Conservation (phyloP, 1,284 basidiomycete species). For the Cutaneotrichosporon cavernicola region DNA sequence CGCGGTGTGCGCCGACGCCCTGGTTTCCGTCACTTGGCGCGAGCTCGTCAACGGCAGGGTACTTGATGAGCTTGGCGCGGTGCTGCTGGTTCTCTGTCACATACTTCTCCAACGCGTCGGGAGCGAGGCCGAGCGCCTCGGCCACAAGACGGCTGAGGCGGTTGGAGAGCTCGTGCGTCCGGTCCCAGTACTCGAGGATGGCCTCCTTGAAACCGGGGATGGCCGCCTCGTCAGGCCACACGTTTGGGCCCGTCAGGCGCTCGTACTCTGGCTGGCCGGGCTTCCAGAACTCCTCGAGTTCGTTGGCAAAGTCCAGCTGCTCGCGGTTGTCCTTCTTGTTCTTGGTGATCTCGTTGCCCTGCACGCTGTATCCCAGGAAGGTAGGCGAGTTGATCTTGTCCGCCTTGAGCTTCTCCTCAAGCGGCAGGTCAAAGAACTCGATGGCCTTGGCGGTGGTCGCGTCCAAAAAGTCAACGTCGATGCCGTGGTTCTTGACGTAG, state of each 20-base stretch:
- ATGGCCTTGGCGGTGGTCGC: conserved; percentile 15
- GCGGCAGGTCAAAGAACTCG: conserved; percentile 36
- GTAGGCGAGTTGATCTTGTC: conserved; percentile 29
- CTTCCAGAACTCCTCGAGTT: conserved; percentile 19
- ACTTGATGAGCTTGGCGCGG: conserved; percentile 29
- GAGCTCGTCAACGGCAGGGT: conserved; percentile 24
- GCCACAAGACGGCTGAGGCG: conserved; percentile 18
- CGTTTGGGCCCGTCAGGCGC: conserved; percentile 24
- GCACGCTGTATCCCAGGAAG: conserved; percentile 24
- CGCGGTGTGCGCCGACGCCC: conserved; percentile 28
- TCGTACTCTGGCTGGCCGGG: conserved; percentile 21
- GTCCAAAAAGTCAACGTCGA: conserved; percentile 16
- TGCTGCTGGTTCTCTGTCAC: conserved; percentile 20
- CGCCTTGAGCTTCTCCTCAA: conserved; percentile 40
- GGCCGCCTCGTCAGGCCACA: conserved; percentile 14
- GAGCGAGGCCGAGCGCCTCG: conserved; percentile 21
- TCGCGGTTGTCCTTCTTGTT: conserved; percentile 29
- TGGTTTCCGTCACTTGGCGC: conserved; percentile 20
- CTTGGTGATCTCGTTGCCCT: conserved; percentile 30
- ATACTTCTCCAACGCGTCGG: conserved; percentile 17
- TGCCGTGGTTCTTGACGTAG: conserved; percentile 27
- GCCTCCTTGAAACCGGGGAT: conserved; percentile 18
- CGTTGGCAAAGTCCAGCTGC: conserved; percentile 29
- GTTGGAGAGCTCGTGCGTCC: conserved; percentile 16
- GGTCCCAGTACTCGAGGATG: conserved; percentile 15